Conservation (phyloP, 2,329 filamentous ascomycete species). For the Fusarium miscanthi region DNA sequence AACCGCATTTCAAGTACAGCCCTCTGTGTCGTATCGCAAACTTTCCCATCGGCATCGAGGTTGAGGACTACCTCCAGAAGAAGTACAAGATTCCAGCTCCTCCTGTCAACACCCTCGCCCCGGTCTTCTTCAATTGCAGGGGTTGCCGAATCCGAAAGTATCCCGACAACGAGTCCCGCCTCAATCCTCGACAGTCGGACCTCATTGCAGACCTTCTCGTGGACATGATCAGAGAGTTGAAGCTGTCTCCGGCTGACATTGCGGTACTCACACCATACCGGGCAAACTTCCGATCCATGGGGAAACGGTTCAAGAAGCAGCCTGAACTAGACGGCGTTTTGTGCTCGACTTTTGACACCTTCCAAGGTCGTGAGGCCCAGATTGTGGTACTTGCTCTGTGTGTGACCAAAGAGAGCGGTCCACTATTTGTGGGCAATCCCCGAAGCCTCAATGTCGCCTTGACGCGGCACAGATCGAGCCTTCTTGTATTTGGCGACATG, state of each 20-base stretch:
- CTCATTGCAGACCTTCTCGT: background rate
- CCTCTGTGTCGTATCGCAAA: background rate
- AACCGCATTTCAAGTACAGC: background rate
- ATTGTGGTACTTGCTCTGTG: background rate
- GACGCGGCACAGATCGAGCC: background rate
- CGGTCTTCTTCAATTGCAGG: background rate
- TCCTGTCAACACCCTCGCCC: fast-evolving
- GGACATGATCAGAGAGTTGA: background rate
- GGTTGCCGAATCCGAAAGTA: background rate
- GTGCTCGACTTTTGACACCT: background rate
- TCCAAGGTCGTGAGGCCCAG: background rate
- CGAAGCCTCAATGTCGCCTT: background rate
- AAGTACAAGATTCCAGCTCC: background rate
- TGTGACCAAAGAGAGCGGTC: background rate
- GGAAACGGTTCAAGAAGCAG: background rate
- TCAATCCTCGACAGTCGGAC: background rate
- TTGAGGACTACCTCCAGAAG: background rate
- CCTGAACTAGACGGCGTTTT: fast-evolving
- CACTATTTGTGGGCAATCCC: fast-evolving
- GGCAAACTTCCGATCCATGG: background rate
- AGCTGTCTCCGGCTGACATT: background rate
- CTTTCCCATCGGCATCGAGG: background rate
- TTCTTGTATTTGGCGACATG: conserved; percentile 6
- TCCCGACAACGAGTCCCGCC: background rate
- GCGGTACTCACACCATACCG: background rate